A percentile compares a stretch with the other conserved stretches of the same genome.
These are phyloP conservation scores for Penstemon newberryi DNA, from an alignment of 257 asterid species.

Conservation along the genomic window DNA sequence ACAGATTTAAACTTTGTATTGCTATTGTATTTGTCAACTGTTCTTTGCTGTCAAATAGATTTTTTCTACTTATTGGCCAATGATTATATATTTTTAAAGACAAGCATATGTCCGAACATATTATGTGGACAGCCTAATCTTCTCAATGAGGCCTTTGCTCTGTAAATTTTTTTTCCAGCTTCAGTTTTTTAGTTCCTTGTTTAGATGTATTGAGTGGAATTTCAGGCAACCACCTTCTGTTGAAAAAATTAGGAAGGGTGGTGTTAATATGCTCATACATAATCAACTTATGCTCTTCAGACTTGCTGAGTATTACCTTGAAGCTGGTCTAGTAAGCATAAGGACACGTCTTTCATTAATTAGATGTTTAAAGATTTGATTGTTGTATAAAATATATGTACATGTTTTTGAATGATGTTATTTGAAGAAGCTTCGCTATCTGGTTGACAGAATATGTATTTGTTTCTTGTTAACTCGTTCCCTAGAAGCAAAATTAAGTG, in stretches of 20 bases:
- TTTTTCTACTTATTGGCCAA: constrained; percentile 16
- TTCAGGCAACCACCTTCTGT: constrained; percentile 22
- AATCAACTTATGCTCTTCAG: constrained; percentile 22
- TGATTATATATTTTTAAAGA: constrained; percentile 31
- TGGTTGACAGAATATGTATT: constrained; percentile 45
- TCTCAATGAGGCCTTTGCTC: constrained; percentile 43
- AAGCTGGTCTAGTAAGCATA: constrained; percentile 25
- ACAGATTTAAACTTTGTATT: neutral
- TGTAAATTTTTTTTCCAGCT: neutral
- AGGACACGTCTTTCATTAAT: neutral
- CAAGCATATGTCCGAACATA: constrained; percentile 46
- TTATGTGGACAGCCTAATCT: constrained; percentile 40
- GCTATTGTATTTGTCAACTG: neutral
- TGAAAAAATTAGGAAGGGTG: neutral
- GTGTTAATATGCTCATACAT: constrained; percentile 15
- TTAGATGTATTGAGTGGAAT: constrained; percentile 3
- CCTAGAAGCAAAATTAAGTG: constrained; percentile 64
- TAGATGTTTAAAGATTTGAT: too few relatives aligned
- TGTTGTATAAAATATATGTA: too few relatives aligned
- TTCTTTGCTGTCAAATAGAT: neutral
- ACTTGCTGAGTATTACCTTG: constrained; percentile 17
- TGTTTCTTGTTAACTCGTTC: constrained; percentile 61
- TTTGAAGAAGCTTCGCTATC: constrained; percentile 53
- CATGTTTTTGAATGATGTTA: too few relatives aligned
- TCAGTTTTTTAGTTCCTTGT: neutral